Percentiles rank a stretch among this genome's conserved stretches.
Conservation (phyloP, 2,329 filamentous ascomycete species). For the Pseudocercospora crystallina region DNA sequence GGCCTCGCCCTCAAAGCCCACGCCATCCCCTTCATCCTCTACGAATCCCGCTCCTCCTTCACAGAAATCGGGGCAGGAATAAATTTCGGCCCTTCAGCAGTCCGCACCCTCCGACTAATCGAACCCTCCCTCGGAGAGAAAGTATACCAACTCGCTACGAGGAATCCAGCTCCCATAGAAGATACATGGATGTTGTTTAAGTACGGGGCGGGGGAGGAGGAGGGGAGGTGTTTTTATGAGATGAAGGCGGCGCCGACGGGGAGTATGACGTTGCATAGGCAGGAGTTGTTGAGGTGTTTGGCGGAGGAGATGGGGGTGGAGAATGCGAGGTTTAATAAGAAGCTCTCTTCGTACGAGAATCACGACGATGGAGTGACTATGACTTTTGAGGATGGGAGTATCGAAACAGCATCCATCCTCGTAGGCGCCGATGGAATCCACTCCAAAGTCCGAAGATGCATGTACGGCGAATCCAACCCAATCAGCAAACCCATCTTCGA, state of each 20-base stretch:
- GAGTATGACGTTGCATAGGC: conserved; percentile 37
- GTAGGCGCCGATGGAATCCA: conserved; percentile 67
- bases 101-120: conserved; percentile 91
- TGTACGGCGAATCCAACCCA: conserved; percentile 52
- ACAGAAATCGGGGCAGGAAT: conserved; percentile 60
- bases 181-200: conserved; percentile 43
- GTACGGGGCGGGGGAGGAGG: conserved; percentile 35
- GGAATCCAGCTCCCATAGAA: conserved; percentile 38
- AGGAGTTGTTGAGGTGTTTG: conserved; percentile 43
- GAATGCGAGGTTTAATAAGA: conserved; percentile 22
- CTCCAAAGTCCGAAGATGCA: conserved; percentile 52
- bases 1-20: conserved; percentile 50
- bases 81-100: conserved; percentile 65
- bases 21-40: conserved; percentile 31
- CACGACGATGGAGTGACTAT: conserved; percentile 30
- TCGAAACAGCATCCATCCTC: conserved; percentile 47
- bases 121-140: conserved; percentile 41
- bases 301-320: conserved; percentile 39
- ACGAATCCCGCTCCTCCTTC: conserved; percentile 49
- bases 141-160: conserved; percentile 40
- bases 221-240: conserved; percentile 31
- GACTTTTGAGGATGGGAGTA: conserved; percentile 47
- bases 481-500: conserved; percentile 52
- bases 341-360: conserved; percentile 13
- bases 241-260: conserved; percentile 31